phyloP scores from a whole-genome alignment of 2,329 filamentous ascomycete genomes.

The Talaromyces sp. region DNA sequence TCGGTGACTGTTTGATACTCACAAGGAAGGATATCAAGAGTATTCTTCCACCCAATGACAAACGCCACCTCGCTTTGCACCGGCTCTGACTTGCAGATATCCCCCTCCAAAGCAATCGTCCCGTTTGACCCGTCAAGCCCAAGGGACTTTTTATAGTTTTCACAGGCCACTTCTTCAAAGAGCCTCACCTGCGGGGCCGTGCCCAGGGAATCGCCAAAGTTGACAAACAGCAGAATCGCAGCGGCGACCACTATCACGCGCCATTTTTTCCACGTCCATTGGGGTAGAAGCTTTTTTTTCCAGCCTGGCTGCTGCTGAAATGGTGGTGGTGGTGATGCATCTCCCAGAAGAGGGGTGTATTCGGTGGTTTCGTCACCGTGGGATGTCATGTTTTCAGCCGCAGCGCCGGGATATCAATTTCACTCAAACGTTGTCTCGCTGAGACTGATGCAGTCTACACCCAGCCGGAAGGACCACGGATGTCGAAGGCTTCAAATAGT shows the following conservation, averaged over 20 bases:
- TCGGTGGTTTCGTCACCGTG: neutral
- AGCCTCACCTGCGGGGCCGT: slow-evolving; percentile 21
- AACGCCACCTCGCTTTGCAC: slow-evolving; percentile 27
- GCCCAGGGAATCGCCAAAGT: slow-evolving; percentile 19
- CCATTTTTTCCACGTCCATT: slow-evolving; percentile 6
- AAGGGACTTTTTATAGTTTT: slow-evolving; percentile 1
- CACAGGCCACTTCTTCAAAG: slow-evolving; percentile 23
- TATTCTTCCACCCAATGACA: slow-evolving; percentile 23
- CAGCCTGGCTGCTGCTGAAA: neutral
- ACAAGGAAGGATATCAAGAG: slow-evolving; percentile 18
- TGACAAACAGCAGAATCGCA: slow-evolving; percentile 14
- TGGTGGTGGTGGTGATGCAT: neutral
- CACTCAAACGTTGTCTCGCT: too few species aligned
- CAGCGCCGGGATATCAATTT: too few species aligned
- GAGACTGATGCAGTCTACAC: neutral
- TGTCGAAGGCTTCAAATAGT: too few species aligned
- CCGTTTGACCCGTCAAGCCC: neutral
- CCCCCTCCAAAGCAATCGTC: neutral
- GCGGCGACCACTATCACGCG: neutral
- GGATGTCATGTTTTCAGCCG: neutral
- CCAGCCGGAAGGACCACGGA: too few species aligned
- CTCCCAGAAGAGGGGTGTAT: slow-evolving; percentile 4
- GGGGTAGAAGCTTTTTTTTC: neutral
- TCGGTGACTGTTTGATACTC: neutral
- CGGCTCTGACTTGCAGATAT: slow-evolving; percentile 23